Percentiles rank a stretch among this genome's conserved stretches.
Conservation (phyloP, 2,329 filamentous ascomycete genomes). For the Metarhizium sp. region DNA sequence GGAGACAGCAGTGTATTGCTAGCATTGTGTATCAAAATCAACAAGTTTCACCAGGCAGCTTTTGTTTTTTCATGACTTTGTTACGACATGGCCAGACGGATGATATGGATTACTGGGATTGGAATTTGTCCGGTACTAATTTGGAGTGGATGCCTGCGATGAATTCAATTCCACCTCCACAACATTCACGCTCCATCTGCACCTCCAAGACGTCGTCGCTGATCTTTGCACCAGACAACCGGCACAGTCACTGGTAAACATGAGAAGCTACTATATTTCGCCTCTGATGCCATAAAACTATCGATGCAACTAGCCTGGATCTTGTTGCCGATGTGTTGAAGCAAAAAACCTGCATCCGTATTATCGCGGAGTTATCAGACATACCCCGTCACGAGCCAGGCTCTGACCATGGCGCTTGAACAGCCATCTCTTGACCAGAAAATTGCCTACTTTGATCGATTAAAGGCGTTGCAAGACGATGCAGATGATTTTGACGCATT, state of each 20-base stretch:
- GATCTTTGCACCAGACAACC: too few species aligned
- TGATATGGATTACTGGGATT: too few species aligned
- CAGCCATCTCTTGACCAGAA: constrained; percentile 26
- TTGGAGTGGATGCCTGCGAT: too few species aligned
- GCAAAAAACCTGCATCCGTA: background rate
- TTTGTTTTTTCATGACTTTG: background rate
- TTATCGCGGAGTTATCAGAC: too few species aligned
- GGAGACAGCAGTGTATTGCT: background rate
- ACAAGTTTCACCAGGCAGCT: background rate
- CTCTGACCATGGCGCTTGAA: background rate
- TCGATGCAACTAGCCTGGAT: too few species aligned
- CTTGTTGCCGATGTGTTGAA: background rate
- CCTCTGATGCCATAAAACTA: background rate
- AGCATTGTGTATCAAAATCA: background rate
- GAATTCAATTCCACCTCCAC: too few species aligned
- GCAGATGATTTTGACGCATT: background rate
- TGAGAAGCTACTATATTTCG: background rate
- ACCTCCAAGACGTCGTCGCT: background rate
- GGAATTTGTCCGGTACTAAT: too few species aligned
- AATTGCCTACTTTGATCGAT: constrained; percentile 33
- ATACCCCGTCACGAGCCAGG: background rate
- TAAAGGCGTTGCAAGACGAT: constrained; percentile 19
- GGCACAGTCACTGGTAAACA: background rate
- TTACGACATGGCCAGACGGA: too few species aligned
- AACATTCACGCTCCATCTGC: background rate